These are phyloP conservation scores for Luffa acutangula DNA, from an alignment of 306 rosid genomes.

Conservation along the genomic window DNA sequence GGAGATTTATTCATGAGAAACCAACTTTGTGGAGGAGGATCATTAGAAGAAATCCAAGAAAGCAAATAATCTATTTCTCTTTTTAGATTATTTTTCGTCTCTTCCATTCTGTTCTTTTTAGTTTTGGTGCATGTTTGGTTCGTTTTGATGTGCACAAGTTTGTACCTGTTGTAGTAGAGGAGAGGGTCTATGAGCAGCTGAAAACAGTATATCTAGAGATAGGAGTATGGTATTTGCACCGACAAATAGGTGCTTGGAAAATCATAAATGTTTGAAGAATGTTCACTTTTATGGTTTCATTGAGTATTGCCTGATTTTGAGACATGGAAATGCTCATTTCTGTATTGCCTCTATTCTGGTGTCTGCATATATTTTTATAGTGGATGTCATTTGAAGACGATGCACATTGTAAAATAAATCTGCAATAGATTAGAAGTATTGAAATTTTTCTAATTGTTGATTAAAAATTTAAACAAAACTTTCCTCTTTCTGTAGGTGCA, in stretches of 20 bases:
- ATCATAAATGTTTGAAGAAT: neutral
- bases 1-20: neutral
- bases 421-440: neutral
- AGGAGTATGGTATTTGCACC: neutral
- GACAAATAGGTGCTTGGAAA: neutral
- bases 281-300: neutral
- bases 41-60: neutral
- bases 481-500: slow-evolving; percentile 34
- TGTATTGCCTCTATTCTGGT: neutral
- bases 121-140: neutral
- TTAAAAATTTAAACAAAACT: neutral
- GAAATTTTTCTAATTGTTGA: neutral
- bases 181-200: neutral
- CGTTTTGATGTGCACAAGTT: neutral
- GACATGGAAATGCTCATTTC: neutral
- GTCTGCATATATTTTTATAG: neutral
- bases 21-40: neutral
- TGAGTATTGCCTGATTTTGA: neutral
- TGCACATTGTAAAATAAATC: neutral
- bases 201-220: neutral
- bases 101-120: neutral
- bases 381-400: neutral
- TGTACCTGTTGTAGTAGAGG: neutral
- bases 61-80: neutral
- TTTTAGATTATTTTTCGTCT: neutral